Base-by-base conservation (phyloP, 441 rosid species). In the Brassica balearica region DNA sequence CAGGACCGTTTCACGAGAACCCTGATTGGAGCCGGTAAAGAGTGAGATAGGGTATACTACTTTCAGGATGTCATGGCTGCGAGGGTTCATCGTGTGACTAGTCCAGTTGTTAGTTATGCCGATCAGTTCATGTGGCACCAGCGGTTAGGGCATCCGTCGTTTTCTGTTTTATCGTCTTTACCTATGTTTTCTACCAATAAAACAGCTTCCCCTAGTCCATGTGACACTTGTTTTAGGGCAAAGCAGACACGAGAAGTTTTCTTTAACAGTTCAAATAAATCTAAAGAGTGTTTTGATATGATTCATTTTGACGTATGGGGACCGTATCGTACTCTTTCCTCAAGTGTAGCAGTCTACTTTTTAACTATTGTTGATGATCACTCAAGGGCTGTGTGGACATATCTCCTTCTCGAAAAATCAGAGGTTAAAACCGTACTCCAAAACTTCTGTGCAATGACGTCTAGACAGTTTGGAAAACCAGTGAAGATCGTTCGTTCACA, bases 151-250 rank as follows among this genome's bases (percentile, higher is more conserved):
- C 38, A 25, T 61, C 65, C 10, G 3, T 61, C 9, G 17, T 61
- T 61, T 61, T 61, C 38, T 0, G 8, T 62, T 6, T 27, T 62
- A 1, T 2, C 66, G 0, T 12, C 41, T n/a, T 62, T 62, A 62
- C 66, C 20, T 62, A 62, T 27, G 66, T 27, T 62, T 12, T 62
- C 41, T 27, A 12, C 10, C 0, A 12, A 11, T 25, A 25, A 61
- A 56, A 0, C 14, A 20, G 29, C 7, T 59, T n/a, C 2, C 15
- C 64, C 64, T 23, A 10, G 64, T 59, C 64, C 14, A 3, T 59
- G 64, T 22, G 64, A 59, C 64, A 59, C 64, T 8, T 59, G 15
- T 59, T 59, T 59, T 59, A 22, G 32, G 32, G 64, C 25, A 10
- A 59, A 59, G 14, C 64, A 59, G 8, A 22, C 64, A 1, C 25